Conservation (phyloP, 768 basidiomycete genomes). For the Auricularia sp. region DNA sequence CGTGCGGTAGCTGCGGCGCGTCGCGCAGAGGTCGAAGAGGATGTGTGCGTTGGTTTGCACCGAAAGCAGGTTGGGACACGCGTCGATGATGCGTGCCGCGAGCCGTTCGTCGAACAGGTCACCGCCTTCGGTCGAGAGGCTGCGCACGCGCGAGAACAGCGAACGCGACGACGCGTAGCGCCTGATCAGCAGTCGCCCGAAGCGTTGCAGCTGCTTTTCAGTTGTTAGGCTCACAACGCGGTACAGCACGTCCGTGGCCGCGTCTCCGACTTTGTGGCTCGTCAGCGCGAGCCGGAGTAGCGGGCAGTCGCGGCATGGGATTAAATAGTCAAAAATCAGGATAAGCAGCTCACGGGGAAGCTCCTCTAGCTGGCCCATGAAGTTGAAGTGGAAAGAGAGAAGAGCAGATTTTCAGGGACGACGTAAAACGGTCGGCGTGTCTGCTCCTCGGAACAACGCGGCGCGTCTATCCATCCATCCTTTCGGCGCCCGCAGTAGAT, state of each 20-base stretch:
- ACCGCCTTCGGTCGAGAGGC: neutral
- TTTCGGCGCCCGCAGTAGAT: too few relatives aligned
- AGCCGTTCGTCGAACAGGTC: neutral
- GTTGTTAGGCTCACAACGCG: neutral
- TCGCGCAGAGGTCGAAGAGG: neutral
- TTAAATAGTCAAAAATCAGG: neutral
- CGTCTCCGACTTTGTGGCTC: neutral
- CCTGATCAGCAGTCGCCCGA: neutral
- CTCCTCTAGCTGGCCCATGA: neutral
- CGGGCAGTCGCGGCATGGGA: neutral
- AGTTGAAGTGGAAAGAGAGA: too few relatives aligned
- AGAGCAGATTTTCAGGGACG: too few relatives aligned
- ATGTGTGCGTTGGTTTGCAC: neutral
- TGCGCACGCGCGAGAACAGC: neutral
- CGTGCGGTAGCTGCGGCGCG: too few relatives aligned
- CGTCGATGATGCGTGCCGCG: neutral
- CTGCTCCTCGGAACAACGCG: too few relatives aligned
- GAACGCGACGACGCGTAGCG: neutral
- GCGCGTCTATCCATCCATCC: too few relatives aligned
- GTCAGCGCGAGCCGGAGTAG: slow-evolving; percentile 1
- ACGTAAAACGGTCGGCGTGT: too few relatives aligned
- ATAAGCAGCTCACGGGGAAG: neutral
- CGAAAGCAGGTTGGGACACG: neutral
- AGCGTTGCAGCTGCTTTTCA: neutral
- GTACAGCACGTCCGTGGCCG: neutral